Percentiles rank a stretch among this genome's conserved stretches.
Conservation (phyloP, 1,284 basidiomycete genomes). For the Tilletia caries region DNA sequence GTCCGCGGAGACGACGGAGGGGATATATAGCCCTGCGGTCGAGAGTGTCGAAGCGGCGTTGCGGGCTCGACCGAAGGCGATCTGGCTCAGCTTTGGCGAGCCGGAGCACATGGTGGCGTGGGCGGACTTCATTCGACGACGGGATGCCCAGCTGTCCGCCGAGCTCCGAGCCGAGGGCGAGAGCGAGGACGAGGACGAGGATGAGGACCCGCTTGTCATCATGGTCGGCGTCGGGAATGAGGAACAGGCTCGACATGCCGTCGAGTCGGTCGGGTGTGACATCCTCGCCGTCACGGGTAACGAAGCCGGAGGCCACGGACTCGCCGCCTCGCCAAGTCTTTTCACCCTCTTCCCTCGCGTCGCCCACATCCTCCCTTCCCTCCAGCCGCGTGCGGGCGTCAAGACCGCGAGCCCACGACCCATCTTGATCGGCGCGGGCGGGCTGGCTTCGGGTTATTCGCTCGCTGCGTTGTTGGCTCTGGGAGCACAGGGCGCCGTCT, state of each 20-base stretch:
- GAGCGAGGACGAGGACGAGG: conserved; percentile 19
- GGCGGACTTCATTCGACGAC: conserved; percentile 26
- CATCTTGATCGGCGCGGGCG: conserved; percentile 42
- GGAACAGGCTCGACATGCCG: conserved; percentile 31
- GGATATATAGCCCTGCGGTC: conserved; percentile 15
- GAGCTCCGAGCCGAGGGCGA: conserved; percentile 20
- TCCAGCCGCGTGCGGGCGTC: conserved; percentile 16
- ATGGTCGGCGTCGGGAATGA: conserved; percentile 40
- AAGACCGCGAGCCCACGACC: conserved; percentile 15
- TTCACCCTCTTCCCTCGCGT: conserved; percentile 29
- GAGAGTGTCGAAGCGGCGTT: conserved; percentile 34
- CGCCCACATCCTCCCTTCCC: conserved; percentile 15
- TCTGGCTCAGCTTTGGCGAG: conserved; percentile 49
- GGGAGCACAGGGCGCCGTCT: conserved; percentile 46
- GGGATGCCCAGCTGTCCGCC: conserved; percentile 28
- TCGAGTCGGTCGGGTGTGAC: conserved; percentile 34
- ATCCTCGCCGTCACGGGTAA: conserved; percentile 38
- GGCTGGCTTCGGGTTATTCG: conserved; percentile 33
- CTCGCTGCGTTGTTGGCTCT: conserved; percentile 37
- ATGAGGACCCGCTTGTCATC: conserved; percentile 19
- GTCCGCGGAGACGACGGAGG: conserved; percentile 10
- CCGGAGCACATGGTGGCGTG: conserved; percentile 31
- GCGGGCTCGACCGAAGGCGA: conserved; percentile 29
- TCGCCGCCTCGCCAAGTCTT: conserved; percentile 39
- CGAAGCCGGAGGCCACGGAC: conserved; percentile 49